Conservation (phyloP, 2,329 filamentous ascomycete species). For the Diaporthe destruens region DNA sequence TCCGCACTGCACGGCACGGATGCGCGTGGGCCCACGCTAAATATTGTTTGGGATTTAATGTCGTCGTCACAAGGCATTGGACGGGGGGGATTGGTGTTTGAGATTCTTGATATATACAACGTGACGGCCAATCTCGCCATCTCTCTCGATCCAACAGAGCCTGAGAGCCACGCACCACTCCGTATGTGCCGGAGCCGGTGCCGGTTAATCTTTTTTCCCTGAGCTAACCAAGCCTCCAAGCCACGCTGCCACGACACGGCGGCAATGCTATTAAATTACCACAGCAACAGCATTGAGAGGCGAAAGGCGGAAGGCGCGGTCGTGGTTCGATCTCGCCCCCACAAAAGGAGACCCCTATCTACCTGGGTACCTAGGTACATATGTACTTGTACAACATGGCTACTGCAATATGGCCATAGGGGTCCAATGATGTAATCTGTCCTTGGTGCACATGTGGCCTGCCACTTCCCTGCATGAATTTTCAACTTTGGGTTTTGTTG, state of each 20-base stretch:
- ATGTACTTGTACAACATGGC: slow-evolving; percentile 14
- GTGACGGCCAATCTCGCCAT: too few relatives aligned
- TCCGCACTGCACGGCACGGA: not conserved
- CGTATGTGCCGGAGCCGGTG: not conserved
- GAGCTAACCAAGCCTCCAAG: not conserved
- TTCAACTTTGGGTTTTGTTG: not conserved
- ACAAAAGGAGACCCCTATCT: slow-evolving; percentile 26
- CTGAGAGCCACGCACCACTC: too few relatives aligned
- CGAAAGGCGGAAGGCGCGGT: too few relatives aligned
- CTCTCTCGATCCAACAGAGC: too few relatives aligned
- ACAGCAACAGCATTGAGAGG: too few relatives aligned
- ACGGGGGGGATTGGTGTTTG: not conserved
- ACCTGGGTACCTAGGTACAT: too few relatives aligned
- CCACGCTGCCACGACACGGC: not conserved
- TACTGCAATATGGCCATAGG: not conserved
- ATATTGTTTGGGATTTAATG: not conserved
- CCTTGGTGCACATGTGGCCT: not conserved
- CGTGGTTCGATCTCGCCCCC: not conserved
- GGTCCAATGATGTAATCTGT: slow-evolving; percentile 24
- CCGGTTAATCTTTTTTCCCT: not conserved
- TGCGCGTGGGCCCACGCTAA: not conserved
- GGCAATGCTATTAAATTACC: too few relatives aligned
- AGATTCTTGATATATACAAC: not conserved
- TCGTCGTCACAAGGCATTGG: not conserved
- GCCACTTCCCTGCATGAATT: slow-evolving; percentile 7